Base-by-base conservation (phyloP, 2,329 filamentous ascomycete species). In the Colletotrichum abscissum region DNA sequence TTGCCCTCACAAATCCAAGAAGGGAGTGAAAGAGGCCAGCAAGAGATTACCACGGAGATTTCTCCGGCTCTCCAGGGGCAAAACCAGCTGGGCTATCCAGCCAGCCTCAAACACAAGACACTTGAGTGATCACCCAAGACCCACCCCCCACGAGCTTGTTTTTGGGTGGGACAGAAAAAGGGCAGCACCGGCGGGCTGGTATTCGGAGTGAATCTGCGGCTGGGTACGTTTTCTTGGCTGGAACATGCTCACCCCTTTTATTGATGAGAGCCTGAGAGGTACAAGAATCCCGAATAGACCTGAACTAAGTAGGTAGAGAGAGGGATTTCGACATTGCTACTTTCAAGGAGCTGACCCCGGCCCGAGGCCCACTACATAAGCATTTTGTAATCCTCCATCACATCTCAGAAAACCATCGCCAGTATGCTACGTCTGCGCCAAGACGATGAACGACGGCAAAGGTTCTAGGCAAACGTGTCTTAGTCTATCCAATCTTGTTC, bases 1-100 rank as follows among this genome's bases (percentile, higher is more conserved):
- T 9, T n/a, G 3, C 16, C 4, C 19, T 19, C 42, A 42, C 2
- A n/a, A 1, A 6, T 49, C 1, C 16, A n/a, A 0, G 8, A n/a
- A n/a, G 42, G 42, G 3, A 1, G 16, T n/a, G 16, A n/a, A n/a
- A n/a, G 8, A 35, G 42, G 19, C 3, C 19, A 0, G 5, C 42
- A 0, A 1, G 42, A 49, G 8, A n/a, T 49, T 11, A 3, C 8
- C 16, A 49, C 42, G 42, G 19, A 49, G 42, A 8, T n/a, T n/a
- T 49, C 42, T 49, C 42, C 42, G 42, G 42, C 1, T 19, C 14
- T 49, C 16, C 16, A 49, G 42, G 42, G 7, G 1, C 42, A 4
- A 1, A 49, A 1, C 19, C 42, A n/a, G 0, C 42, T 0, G 3
- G 19, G 19, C 42, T 19, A 8, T 19, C 42, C 42, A 49, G 42